phyloP scores from a whole-genome alignment of 2,329 filamentous ascomycete species.

The Hypoxylon sp. region DNA sequence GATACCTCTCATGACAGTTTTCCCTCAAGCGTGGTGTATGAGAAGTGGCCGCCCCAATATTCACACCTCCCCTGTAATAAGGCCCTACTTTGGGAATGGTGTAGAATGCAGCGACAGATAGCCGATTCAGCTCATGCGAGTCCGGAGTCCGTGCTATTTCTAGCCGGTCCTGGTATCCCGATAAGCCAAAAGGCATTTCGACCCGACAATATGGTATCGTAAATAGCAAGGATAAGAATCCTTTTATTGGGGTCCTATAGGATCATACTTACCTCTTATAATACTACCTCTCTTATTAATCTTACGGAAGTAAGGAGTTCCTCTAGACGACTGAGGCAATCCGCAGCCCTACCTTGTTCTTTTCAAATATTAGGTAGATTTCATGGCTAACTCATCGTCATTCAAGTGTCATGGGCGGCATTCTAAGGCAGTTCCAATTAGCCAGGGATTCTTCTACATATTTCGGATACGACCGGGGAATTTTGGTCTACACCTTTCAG shows the following conservation, averaged over 20 bases:
- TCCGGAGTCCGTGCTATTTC: background rate
- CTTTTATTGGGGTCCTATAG: background rate
- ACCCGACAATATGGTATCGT: background rate
- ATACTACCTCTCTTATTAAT: too few relatives aligned
- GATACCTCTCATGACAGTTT: background rate
- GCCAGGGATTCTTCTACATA: too few relatives aligned
- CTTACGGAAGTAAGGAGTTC: too few relatives aligned
- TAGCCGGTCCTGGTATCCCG: background rate
- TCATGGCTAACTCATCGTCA: too few relatives aligned
- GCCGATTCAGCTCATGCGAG: background rate
- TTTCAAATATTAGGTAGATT: too few relatives aligned
- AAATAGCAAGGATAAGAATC: background rate
- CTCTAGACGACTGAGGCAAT: too few relatives aligned
- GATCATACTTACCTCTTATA: background rate
- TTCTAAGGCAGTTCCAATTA: too few relatives aligned
- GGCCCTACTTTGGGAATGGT: too few relatives aligned
- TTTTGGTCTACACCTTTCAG: too few relatives aligned
- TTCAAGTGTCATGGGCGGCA: too few relatives aligned
- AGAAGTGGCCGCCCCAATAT: background rate
- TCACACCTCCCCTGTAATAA: background rate
- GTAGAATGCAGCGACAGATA: background rate
- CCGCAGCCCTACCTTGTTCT: too few relatives aligned
- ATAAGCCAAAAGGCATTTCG: background rate
- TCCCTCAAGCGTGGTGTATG: background rate
- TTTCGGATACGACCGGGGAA: too few relatives aligned